Percentiles rank a stretch among this genome's conserved stretches.
phyloP scores from a whole-genome alignment of 805 yeast species.

The Kregervanrija delftensis region DNA sequence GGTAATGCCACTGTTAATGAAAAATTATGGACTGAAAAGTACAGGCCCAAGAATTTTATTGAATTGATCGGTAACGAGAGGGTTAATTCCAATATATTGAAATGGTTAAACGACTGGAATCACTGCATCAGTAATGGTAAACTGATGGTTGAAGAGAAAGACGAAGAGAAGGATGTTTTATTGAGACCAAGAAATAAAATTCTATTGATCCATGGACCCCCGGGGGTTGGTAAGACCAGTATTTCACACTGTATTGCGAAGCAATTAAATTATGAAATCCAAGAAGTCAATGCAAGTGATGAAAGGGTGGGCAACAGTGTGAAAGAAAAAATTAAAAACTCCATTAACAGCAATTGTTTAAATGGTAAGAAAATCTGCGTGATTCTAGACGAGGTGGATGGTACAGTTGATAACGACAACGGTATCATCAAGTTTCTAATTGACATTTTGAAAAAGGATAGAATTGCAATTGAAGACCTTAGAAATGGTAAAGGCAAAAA shows the following conservation, averaged over 20 bases:
- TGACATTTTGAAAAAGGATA: constrained; percentile 57
- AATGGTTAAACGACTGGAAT: constrained; percentile 68
- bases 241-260: constrained; percentile 78
- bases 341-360: constrained; percentile 59
- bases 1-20: neutral
- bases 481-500: constrained; percentile 18
- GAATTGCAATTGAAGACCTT: constrained; percentile 36
- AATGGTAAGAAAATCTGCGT: constrained; percentile 74
- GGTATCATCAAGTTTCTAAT: constrained; percentile 52
- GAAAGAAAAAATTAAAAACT: constrained; percentile 49
- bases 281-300: constrained; percentile 84
- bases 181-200: constrained; percentile 58
- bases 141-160: neutral
- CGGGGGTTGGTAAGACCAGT: constrained; percentile 90
- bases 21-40: constrained; percentile 53
- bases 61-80: constrained; percentile 67
- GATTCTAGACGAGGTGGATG: constrained; percentile 86
- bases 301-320: constrained; percentile 56
- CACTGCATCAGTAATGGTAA: constrained; percentile 34
- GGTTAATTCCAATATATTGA: constrained; percentile 49
- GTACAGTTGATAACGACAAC: constrained; percentile 46
- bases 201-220: constrained; percentile 80
- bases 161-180: constrained; percentile 36
- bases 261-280: constrained; percentile 72
- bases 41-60: constrained; percentile 56